Evolutionary conservation across 148 eudicot genomes (phyloP).

Genomic region (Limonium bicolor): DNA sequence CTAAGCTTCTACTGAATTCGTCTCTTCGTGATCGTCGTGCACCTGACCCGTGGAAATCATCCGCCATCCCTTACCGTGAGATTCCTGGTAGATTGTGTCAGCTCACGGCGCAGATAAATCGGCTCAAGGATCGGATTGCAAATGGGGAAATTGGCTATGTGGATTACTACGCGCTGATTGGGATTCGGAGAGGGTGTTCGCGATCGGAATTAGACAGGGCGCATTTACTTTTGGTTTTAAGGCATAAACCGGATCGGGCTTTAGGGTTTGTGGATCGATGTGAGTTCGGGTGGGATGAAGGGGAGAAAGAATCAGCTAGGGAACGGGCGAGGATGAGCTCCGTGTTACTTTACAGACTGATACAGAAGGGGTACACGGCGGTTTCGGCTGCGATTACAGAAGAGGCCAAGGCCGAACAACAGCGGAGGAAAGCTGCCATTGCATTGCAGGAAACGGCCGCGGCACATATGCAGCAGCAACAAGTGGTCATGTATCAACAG

Average conservation of each 20-base stretch:
- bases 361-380: slow-evolving; percentile 56
- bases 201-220: slow-evolving; percentile 85
- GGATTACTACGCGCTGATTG: slow-evolving; percentile 67
- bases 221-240: slow-evolving; percentile 51
- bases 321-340: slow-evolving; percentile 66
- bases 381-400: slow-evolving; percentile 32
- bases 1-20: slow-evolving; percentile 64
- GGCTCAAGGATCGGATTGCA: slow-evolving; percentile 61
- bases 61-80: slow-evolving; percentile 46
- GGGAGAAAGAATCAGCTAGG: slow-evolving; percentile 44
- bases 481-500: not conserved
- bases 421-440: slow-evolving; percentile 36
- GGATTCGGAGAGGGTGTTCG: slow-evolving; percentile 71
- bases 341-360: slow-evolving; percentile 45
- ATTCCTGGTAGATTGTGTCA: slow-evolving; percentile 58
- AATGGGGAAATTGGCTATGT: slow-evolving; percentile 67
- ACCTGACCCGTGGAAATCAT: slow-evolving; percentile 74
- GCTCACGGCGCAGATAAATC: slow-evolving; percentile 44
- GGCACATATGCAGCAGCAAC: slow-evolving; percentile 10
- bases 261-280: slow-evolving; percentile 59
- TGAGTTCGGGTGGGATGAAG: slow-evolving; percentile 55
- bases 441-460: slow-evolving; percentile 25
- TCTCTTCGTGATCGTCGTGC: slow-evolving; percentile 60
- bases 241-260: slow-evolving; percentile 81
- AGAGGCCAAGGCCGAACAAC: slow-evolving; percentile 46